phyloP scores from a whole-genome alignment of 306 rosid genomes.

The Phaseolus lunatus region DNA sequence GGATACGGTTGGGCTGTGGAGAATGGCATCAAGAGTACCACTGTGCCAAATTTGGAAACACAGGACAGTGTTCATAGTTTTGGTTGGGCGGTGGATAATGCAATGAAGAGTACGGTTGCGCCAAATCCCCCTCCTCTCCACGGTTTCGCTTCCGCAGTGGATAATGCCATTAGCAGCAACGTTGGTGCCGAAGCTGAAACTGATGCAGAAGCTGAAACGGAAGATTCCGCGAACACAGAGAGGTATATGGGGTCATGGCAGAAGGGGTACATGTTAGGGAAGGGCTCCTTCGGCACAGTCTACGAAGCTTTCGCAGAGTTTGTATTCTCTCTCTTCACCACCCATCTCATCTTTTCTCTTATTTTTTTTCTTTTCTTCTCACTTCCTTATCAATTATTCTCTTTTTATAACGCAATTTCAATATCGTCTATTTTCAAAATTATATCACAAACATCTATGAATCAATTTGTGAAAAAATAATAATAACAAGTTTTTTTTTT shows the following conservation, averaged over 20 bases:
- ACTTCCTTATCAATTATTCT: background rate
- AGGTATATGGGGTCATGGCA: slow-evolving; percentile 57
- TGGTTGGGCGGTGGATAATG: background rate
- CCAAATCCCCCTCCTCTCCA: background rate
- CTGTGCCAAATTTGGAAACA: no score
- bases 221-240: slow-evolving; percentile 47
- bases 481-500: no score
- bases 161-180: background rate
- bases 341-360: background rate
- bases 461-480: no score
- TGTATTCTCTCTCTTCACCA: background rate
- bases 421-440: no score
- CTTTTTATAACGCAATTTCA: no score
- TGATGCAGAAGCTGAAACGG: background rate
- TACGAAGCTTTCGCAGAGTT: slow-evolving; percentile 69
- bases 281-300: slow-evolving; percentile 66
- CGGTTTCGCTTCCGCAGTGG: background rate
- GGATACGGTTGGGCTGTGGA: background rate
- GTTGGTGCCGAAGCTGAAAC: background rate
- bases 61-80: background rate
- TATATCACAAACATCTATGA: no score
- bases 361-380: background rate
- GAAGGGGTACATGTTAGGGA: slow-evolving; percentile 62
- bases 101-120: background rate
- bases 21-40: background rate